Conservation (phyloP, 73 alveolate genomes). For the Blepharisma japonicum region DNA sequence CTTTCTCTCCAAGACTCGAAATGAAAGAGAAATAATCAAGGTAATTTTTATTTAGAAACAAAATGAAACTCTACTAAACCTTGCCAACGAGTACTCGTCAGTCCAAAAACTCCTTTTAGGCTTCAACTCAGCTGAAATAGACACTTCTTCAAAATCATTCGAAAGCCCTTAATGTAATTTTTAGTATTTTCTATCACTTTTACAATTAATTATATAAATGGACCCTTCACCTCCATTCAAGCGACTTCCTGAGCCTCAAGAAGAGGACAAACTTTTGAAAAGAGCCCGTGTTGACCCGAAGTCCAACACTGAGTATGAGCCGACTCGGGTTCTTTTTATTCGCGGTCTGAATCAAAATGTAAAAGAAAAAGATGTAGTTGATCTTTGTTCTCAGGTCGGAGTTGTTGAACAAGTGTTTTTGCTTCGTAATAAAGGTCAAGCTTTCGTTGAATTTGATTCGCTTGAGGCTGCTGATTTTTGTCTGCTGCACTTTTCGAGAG, state of each 20-base stretch:
- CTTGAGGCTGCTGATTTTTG: slow-evolving; percentile 36
- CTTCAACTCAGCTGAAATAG: no score
- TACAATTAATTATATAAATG: background rate
- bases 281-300: slow-evolving; percentile 35
- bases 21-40: background rate
- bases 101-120: background rate
- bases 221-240: slow-evolving; percentile 27
- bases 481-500: slow-evolving; percentile 8
- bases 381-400: slow-evolving; percentile 34
- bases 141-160: no score
- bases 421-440: slow-evolving; percentile 27
- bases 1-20: background rate
- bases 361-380: slow-evolving; percentile 31
- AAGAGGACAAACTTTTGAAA: slow-evolving; percentile 19
- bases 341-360: slow-evolving; percentile 28
- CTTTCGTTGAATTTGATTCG: slow-evolving; percentile 33
- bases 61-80: slow-evolving; percentile 14
- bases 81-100: slow-evolving; percentile 6
- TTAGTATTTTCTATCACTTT: no score
- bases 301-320: slow-evolving; percentile 31
- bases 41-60: background rate
- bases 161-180: no score
- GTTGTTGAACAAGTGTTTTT: slow-evolving; percentile 33
- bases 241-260: slow-evolving; percentile 14
- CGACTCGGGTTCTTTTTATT: slow-evolving; percentile 33